phyloP scores from a whole-genome alignment of 305 asterid genomes.

The Euphrasia arctica region DNA sequence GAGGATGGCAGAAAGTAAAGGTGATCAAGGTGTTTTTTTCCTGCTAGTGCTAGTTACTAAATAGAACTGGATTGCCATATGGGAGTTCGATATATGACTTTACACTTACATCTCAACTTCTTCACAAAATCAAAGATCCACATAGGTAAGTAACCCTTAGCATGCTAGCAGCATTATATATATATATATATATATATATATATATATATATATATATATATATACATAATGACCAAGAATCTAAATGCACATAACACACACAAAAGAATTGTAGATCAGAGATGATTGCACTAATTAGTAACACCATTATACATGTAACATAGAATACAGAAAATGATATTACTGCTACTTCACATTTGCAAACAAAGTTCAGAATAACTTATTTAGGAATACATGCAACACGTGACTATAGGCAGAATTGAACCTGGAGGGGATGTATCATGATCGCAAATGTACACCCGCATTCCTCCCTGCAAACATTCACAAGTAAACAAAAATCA shows the following conservation, averaged over 20 bases:
- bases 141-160: too few species aligned
- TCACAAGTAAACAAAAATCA: slow-evolving; percentile 17
- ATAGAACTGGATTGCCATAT: background rate
- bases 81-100: background rate
- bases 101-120: background rate
- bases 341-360: slow-evolving; percentile 8
- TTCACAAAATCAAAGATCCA: slow-evolving; percentile 5
- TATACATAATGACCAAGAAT: too few species aligned
- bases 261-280: background rate
- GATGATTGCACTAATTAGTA: background rate
- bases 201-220: too few species aligned
- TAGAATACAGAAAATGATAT: background rate
- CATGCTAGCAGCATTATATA: too few species aligned
- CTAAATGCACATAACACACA: too few species aligned
- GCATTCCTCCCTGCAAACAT: slow-evolving; percentile 36
- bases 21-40: background rate
- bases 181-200: too few species aligned
- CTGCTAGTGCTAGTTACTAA: background rate
- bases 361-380: background rate
- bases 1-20: background rate
- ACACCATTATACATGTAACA: background rate
- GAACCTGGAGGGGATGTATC: slow-evolving; percentile 44
- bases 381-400: background rate
- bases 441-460: slow-evolving; percentile 40
- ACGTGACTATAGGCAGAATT: slow-evolving; percentile 16